Evolutionary conservation across 164 flowering plant genomes (phyloP), one percentile per base, ranked within the genome.

Genomic region (Santalum album): DNA sequence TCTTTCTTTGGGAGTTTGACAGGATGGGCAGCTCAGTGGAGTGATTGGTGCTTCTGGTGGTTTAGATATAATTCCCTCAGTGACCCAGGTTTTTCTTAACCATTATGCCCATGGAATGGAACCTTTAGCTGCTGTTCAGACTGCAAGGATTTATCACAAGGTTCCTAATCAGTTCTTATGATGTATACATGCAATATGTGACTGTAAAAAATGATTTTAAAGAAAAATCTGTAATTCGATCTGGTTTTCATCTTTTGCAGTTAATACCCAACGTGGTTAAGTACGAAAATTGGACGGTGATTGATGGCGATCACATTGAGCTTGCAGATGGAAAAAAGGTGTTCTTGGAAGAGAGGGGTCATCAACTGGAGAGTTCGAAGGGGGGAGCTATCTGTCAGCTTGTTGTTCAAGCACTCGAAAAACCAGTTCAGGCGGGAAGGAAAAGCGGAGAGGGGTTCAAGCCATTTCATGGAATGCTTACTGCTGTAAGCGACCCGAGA

Each of bases 11-110:
- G 50, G 47, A 19, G 52, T 16, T 27, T 36, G 54, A 62, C 78
- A 94, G 97, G 92, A 81, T 59, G 67, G 73, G 58, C 82, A 84
- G 40, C 35, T 90, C 51, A 84, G 66, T 1, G 99, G 92, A 23
- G 96, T 76, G 1, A 48, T 87, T 19, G 97, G 99, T 1, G 97
- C 86, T 0, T 84, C 92, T 56, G 97, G 97, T 6, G 97, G 99
- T 2, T 12, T 81, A 25, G 18, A 62, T 59, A 94, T 90, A 21
- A 78, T 81, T 34, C 86, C 92, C 0, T 96, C 96, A 23, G 90
- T 90, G 7, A 42, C 59, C 43, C 95, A 90, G 50, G 86, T 87
- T 32, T 87, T 90, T 42, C 58, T 94, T 0, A 90, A 87, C 67
- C 75, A 82, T 60, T 90, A 82, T 55, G 40, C 81, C 54, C 45